phyloP scores from a whole-genome alignment of 208 protist genomes.

The Endotrypanum monterogeii region DNA sequence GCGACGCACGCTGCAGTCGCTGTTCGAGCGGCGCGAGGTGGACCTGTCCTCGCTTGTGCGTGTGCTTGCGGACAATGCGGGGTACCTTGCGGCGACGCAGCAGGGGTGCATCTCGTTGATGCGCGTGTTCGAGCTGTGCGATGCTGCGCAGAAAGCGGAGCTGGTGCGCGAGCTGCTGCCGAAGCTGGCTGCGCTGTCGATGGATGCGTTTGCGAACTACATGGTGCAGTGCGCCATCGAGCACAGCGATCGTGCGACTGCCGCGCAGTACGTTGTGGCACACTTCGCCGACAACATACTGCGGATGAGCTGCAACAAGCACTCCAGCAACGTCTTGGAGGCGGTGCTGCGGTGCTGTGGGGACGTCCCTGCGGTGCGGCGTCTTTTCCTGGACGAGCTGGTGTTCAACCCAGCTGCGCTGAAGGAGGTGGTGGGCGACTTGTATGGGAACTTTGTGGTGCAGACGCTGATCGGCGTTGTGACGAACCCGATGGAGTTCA shows the following conservation, averaged over 20 bases:
- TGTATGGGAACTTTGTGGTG: slow-evolving; percentile 89
- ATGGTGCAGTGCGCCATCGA: slow-evolving; percentile 89
- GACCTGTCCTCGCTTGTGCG: slow-evolving; percentile 63
- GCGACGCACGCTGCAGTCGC: slow-evolving; percentile 65
- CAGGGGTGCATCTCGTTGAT: slow-evolving; percentile 90
- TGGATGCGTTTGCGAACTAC: slow-evolving; percentile 90
- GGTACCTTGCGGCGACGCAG: slow-evolving; percentile 83
- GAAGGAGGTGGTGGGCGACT: slow-evolving; percentile 73
- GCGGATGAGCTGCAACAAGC: slow-evolving; percentile 81
- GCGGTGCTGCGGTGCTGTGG: slow-evolving; percentile 69
- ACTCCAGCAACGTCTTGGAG: slow-evolving; percentile 77
- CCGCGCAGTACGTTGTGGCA: slow-evolving; percentile 58
- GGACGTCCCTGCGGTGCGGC: slow-evolving; percentile 60
- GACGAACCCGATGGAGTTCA: slow-evolving; percentile 55
- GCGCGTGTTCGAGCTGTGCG: slow-evolving; percentile 81
- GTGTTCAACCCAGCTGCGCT: slow-evolving; percentile 77
- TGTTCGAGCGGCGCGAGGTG: slow-evolving; percentile 71
- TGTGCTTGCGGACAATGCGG: slow-evolving; percentile 63
- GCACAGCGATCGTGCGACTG: slow-evolving; percentile 58
- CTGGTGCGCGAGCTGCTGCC: slow-evolving; percentile 69
- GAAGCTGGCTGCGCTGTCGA: slow-evolving; percentile 62
- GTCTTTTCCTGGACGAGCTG: slow-evolving; percentile 82
- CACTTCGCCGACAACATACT: slow-evolving; percentile 67
- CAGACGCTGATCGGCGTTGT: slow-evolving; percentile 70
- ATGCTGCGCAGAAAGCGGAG: slow-evolving; percentile 47